Conservation (phyloP, 306 rosid genomes). For the Glycine latifolia region DNA sequence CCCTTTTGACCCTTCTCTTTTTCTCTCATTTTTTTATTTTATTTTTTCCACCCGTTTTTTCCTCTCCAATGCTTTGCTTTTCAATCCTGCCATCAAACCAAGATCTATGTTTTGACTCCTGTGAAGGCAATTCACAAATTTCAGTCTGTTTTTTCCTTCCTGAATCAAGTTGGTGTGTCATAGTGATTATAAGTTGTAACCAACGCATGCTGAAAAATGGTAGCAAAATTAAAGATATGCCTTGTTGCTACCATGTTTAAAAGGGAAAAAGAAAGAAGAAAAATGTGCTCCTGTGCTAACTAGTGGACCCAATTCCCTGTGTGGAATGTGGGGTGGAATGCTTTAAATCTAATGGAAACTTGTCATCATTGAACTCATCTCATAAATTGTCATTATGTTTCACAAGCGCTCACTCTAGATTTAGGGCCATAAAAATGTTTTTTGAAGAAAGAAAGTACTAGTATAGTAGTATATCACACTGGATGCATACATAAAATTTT, state of each 20-base stretch:
- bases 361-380: conserved; percentile 48
- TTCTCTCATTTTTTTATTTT: too few relatives aligned
- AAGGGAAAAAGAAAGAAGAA: conserved; percentile 12
- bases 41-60: not conserved
- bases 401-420: conserved; percentile 23
- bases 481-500: not conserved
- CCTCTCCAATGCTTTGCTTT: not conserved
- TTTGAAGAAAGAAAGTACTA: not conserved
- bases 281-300: not conserved
- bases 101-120: conserved; percentile 20
- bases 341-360: conserved; percentile 48
- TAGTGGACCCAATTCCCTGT: conserved; percentile 40
- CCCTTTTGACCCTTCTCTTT: conserved; percentile 42
- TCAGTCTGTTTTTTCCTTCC: not conserved
- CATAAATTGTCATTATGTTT: conserved; percentile 51
- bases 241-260: conserved; percentile 27
- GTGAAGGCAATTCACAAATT: conserved; percentile 31
- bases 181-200: not conserved
- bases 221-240: conserved; percentile 12
- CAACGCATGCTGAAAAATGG: conserved; percentile 35
- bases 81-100: not conserved
- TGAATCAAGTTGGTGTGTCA: not conserved
- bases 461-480: not conserved
- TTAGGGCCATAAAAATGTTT: conserved; percentile 36
- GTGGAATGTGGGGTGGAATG: conserved; percentile 40